These are phyloP conservation scores for Orychophragmus violaceus DNA, from an alignment of 345 rosid species.

Conservation along the genomic window DNA sequence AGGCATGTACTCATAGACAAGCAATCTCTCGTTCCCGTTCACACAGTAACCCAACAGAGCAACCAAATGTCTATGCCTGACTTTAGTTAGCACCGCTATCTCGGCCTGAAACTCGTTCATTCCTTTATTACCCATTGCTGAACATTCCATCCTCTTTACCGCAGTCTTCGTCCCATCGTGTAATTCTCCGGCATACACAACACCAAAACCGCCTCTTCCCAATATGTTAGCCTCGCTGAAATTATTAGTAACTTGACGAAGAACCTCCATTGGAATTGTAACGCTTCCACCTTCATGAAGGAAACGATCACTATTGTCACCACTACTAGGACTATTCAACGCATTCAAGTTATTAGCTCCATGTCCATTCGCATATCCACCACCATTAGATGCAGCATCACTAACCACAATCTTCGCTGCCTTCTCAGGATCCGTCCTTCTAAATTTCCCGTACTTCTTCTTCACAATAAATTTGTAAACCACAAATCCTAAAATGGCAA, in stretches of 20 bases:
- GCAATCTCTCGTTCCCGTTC: slow-evolving; percentile 67
- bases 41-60: slow-evolving; percentile 77
- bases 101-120: slow-evolving; percentile 85
- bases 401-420: slow-evolving; percentile 41
- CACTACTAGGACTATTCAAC: slow-evolving; percentile 55
- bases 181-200: slow-evolving; percentile 73
- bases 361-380: slow-evolving; percentile 25
- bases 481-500: slow-evolving; percentile 41
- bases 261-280: slow-evolving; percentile 59
- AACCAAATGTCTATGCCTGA: slow-evolving; percentile 84
- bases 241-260: slow-evolving; percentile 62
- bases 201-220: slow-evolving; percentile 90
- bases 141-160: slow-evolving; percentile 77
- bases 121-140: slow-evolving; percentile 56
- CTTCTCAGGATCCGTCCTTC: slow-evolving; percentile 37
- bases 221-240: slow-evolving; percentile 60
- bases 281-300: slow-evolving; percentile 57
- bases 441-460: slow-evolving; percentile 36
- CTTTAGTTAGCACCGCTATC: slow-evolving; percentile 76
- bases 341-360: slow-evolving; percentile 39
- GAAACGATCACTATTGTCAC: slow-evolving; percentile 45
- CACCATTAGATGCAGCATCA: slow-evolving; percentile 27
- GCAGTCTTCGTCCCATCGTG: slow-evolving; percentile 87
- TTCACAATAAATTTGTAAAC: slow-evolving; percentile 42
- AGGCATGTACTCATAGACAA: slow-evolving; percentile 93